Evolutionary conservation across 768 basidiomycete genomes (phyloP).

Genomic region (Leucocoprinus sp.): DNA sequence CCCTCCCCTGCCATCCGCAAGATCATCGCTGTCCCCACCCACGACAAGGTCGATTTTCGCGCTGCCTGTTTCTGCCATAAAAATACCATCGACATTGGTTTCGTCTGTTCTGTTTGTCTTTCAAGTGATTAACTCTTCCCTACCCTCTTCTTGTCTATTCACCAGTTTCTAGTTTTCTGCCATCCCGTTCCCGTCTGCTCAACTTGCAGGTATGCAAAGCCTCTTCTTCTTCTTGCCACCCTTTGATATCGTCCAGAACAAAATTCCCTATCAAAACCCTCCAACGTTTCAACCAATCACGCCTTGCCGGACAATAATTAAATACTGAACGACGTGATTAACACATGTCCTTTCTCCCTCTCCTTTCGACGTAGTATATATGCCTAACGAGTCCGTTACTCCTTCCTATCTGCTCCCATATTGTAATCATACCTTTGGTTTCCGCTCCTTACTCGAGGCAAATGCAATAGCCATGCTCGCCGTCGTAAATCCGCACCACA

Average conservation of each 20-base stretch:
- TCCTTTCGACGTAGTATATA: constrained; percentile 34
- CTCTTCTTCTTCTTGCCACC: constrained; percentile 5
- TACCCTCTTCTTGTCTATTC: constrained; percentile 1
- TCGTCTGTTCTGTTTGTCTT: constrained; percentile 97
- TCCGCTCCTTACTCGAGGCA: constrained; percentile 42
- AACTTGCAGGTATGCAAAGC: constrained; percentile 71
- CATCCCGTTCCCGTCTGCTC: constrained; percentile 89
- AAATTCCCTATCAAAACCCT: constrained; percentile 94
- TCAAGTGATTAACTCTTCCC: constrained; percentile 57
- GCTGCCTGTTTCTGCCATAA: constrained; percentile 99
- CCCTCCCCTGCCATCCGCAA: constrained; percentile 56
- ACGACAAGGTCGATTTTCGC: constrained; percentile 93
- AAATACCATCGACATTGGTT: constrained; percentile 91
- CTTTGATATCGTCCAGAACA: constrained; percentile 43
- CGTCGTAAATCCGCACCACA: constrained; percentile 84
- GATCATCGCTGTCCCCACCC: constrained; percentile 77
- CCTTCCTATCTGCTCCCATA: background rate
- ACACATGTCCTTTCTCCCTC: constrained; percentile 33
- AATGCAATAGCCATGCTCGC: constrained; percentile 77
- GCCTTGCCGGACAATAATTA: too few relatives aligned
- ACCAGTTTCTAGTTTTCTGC: constrained; percentile 66
- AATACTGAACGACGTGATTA: constrained; percentile 42
- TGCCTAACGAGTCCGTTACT: constrained; percentile 20
- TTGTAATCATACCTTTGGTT: constrained; percentile 45
- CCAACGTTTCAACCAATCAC: constrained; percentile 56